Percentiles rank a stretch among this genome's conserved stretches.
Conservation (phyloP, 352 stramenopile genomes). For the Phytophthora pinifolia region DNA sequence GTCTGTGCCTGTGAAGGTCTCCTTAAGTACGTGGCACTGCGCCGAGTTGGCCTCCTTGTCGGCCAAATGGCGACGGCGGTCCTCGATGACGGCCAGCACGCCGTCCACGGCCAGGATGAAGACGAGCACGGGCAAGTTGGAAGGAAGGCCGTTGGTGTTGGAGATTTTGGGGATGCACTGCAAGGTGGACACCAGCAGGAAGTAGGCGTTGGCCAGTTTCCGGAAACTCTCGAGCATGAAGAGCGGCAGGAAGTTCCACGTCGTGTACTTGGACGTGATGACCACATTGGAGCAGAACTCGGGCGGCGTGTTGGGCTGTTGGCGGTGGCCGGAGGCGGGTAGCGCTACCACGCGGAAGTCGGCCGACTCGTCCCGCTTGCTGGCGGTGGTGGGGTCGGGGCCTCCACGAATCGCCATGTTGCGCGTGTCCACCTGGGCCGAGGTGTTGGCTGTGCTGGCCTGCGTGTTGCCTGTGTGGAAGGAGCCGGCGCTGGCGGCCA, state of each 20-base stretch:
- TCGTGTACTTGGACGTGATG: slow-evolving; percentile 92
- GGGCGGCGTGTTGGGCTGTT: slow-evolving; percentile 12
- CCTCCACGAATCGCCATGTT: slow-evolving; percentile 21
- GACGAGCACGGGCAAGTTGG: slow-evolving; percentile 81
- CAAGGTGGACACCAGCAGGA: slow-evolving; percentile 88
- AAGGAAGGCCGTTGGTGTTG: slow-evolving; percentile 80
- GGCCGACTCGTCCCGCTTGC: slow-evolving; percentile 23
- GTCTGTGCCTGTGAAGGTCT: slow-evolving; percentile 44
- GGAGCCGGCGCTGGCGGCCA: slow-evolving; percentile 13
- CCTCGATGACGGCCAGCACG: slow-evolving; percentile 86
- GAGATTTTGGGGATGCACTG: slow-evolving; percentile 79
- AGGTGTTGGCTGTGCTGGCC: slow-evolving; percentile 5
- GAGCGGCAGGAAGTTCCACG: slow-evolving; percentile 86
- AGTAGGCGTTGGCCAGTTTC: slow-evolving; percentile 93
- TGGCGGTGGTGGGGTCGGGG: slow-evolving; percentile 5
- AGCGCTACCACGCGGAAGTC: slow-evolving; percentile 64
- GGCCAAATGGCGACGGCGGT: slow-evolving; percentile 69
- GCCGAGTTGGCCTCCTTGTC: slow-evolving; percentile 87
- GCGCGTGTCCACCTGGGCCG: slow-evolving; percentile 6
- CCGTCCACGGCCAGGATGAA: slow-evolving; percentile 90
- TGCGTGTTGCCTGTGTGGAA: slow-evolving; percentile 17
- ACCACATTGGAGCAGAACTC: slow-evolving; percentile 85
- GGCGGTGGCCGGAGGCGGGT: slow-evolving; percentile 30
- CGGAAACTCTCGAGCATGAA: slow-evolving; percentile 88
- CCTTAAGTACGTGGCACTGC: slow-evolving; percentile 51